Percentiles rank a stretch among this genome's conserved stretches.
phyloP scores from a whole-genome alignment of 805 yeast genomes.

The Barnettozyma wickerhamii region DNA sequence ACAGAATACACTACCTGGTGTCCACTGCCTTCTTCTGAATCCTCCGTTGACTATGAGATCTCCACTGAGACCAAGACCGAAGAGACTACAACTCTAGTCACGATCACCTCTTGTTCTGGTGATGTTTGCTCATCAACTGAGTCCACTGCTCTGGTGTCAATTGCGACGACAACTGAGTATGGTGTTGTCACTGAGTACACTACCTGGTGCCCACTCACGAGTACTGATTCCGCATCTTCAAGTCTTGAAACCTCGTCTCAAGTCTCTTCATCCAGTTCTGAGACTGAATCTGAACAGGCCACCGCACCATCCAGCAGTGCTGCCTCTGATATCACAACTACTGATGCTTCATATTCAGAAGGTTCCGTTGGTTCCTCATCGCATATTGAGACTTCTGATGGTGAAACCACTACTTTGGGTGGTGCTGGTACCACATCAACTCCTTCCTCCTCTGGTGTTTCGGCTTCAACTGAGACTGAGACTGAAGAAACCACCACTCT shows the following conservation, averaged over 20 bases:
- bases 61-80: not conserved
- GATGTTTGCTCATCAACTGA: constrained; percentile 22
- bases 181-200: constrained; percentile 28
- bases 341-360: too few species aligned
- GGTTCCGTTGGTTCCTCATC: too few species aligned
- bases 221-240: constrained; percentile 3
- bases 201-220: constrained; percentile 32
- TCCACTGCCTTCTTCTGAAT: constrained; percentile 16
- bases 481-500: not conserved
- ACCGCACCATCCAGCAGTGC: too few species aligned
- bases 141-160: constrained; percentile 23
- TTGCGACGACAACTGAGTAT: constrained; percentile 22
- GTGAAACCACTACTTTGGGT: too few species aligned
- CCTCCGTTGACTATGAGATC: not conserved
- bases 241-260: too few species aligned
- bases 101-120: constrained; percentile 19
- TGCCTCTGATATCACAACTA: too few species aligned
- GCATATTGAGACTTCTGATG: too few species aligned
- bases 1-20: constrained; percentile 25
- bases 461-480: not conserved
- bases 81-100: constrained; percentile 10
- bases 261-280: too few species aligned
- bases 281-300: too few species aligned
- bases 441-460: not conserved
- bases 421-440: not conserved